A percentile compares a stretch with the other conserved stretches of the same genome.
These are phyloP conservation scores for Claviceps sp. DNA, from an alignment of 2,329 filamentous ascomycete species.

Conservation along the genomic window DNA sequence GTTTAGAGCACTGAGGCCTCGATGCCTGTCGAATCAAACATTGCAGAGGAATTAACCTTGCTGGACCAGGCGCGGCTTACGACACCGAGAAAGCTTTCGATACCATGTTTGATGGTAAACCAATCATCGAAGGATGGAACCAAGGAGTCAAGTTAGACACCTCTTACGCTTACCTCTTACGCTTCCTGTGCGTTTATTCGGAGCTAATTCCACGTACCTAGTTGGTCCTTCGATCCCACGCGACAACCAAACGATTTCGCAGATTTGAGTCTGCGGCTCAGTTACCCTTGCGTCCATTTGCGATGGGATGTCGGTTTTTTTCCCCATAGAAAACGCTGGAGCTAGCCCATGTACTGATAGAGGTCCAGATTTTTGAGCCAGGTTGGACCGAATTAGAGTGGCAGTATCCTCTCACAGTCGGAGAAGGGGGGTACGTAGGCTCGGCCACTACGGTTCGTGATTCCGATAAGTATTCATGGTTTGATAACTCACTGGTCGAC, in stretches of 20 bases:
- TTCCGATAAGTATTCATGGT: slow-evolving; percentile 1
- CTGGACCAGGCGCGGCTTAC: slow-evolving; percentile 19
- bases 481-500: slow-evolving; percentile 8
- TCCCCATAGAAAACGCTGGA: background rate
- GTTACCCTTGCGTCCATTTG: slow-evolving; percentile 21
- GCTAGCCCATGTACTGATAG: background rate
- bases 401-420: slow-evolving; percentile 26
- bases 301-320: slow-evolving; percentile 22
- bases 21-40: background rate
- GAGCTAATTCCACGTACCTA: slow-evolving; percentile 5
- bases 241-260: slow-evolving; percentile 16
- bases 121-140: slow-evolving; percentile 9
- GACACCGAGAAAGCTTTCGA: slow-evolving; percentile 26
- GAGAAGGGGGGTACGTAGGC: slow-evolving; percentile 27
- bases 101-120: slow-evolving; percentile 19
- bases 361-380: slow-evolving; percentile 22
- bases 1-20: too few relatives aligned
- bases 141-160: slow-evolving; percentile 5
- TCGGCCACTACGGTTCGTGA: slow-evolving; percentile 21
- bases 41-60: background rate
- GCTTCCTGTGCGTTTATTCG: background rate
- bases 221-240: slow-evolving; percentile 21
- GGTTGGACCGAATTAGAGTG: slow-evolving; percentile 26
- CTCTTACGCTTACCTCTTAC: background rate
- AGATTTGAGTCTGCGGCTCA: slow-evolving; percentile 15